phyloP scores from a whole-genome alignment of 352 stramenopile species.

The Phytophthora macrochlamydospora region DNA sequence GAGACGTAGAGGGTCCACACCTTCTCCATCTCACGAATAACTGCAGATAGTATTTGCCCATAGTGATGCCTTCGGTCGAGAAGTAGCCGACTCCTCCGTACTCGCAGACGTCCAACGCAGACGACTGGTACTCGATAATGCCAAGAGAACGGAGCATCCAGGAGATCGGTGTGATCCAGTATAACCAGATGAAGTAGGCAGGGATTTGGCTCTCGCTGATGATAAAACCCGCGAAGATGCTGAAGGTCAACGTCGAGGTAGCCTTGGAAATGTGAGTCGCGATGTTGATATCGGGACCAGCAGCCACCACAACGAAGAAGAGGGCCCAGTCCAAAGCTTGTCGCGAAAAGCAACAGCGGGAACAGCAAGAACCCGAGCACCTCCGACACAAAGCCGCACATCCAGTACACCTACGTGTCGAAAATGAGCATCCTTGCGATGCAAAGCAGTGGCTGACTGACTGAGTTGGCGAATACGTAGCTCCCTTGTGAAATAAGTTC shows the following conservation, averaged over 20 bases:
- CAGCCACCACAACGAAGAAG: background rate
- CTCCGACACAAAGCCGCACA: background rate
- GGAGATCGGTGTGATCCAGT: background rate
- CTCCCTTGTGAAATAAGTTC: background rate
- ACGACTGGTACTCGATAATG: background rate
- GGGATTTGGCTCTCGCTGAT: background rate
- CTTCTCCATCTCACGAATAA: background rate
- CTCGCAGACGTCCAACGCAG: background rate
- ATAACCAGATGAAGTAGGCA: background rate
- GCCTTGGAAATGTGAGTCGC: background rate
- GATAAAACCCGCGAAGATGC: constrained; percentile 4
- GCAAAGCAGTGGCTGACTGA: constrained; percentile 31
- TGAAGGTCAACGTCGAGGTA: background rate
- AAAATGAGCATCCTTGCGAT: constrained; percentile 58
- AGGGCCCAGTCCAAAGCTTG: constrained; percentile 14
- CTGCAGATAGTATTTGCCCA: background rate
- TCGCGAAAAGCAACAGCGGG: constrained; percentile 28
- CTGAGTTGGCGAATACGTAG: constrained; percentile 26
- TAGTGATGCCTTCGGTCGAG: background rate
- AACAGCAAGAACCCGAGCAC: background rate
- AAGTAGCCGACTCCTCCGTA: background rate
- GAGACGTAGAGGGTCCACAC: background rate
- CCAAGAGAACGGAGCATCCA: background rate
- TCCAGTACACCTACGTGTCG: constrained; percentile 41
- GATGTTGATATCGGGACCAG: background rate